These are phyloP conservation scores for Suillus discolor DNA, from an alignment of 768 basidiomycete genomes.

Conservation along the genomic window DNA sequence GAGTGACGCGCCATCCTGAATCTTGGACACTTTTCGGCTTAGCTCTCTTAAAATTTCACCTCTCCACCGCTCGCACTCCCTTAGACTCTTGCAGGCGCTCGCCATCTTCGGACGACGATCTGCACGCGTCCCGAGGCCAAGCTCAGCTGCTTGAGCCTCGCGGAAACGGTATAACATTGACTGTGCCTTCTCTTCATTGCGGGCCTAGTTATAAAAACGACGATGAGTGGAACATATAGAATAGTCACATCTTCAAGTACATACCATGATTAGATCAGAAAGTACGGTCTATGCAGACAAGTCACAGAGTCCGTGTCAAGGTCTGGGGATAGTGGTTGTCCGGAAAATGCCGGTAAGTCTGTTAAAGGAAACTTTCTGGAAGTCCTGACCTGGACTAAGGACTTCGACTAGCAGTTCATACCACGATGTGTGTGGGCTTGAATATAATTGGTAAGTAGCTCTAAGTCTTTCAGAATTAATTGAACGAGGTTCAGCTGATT, in stretches of 20 bases:
- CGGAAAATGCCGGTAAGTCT: too few species aligned
- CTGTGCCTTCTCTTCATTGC: conserved; percentile 98
- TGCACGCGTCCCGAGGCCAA: conserved; percentile 82
- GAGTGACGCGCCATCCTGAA: conserved; percentile 80
- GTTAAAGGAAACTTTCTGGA: too few species aligned
- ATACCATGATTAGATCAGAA: neutral
- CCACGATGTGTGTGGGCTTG: too few species aligned
- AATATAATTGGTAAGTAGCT: too few species aligned
- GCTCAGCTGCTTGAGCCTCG: conserved; percentile 94
- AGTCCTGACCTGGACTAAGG: too few species aligned
- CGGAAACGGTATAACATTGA: conserved; percentile 95
- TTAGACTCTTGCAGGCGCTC: conserved; percentile 84
- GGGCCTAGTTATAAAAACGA: conserved; percentile 55
- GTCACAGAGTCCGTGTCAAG: too few species aligned
- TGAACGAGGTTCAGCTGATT: too few species aligned
- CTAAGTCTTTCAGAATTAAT: too few species aligned
- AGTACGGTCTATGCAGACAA: too few species aligned
- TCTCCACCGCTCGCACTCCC: conserved; percentile 95
- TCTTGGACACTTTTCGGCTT: conserved; percentile 95
- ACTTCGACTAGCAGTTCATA: too few species aligned
- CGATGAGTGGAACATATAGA: neutral
- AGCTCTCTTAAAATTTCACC: conserved; percentile 67
- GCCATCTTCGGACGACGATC: conserved; percentile 94
- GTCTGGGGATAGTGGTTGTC: too few species aligned
- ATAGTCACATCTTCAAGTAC: neutral